Base-by-base conservation (phyloP, 2,329 filamentous ascomycete genomes). In the Ceratocystis colombiana region DNA sequence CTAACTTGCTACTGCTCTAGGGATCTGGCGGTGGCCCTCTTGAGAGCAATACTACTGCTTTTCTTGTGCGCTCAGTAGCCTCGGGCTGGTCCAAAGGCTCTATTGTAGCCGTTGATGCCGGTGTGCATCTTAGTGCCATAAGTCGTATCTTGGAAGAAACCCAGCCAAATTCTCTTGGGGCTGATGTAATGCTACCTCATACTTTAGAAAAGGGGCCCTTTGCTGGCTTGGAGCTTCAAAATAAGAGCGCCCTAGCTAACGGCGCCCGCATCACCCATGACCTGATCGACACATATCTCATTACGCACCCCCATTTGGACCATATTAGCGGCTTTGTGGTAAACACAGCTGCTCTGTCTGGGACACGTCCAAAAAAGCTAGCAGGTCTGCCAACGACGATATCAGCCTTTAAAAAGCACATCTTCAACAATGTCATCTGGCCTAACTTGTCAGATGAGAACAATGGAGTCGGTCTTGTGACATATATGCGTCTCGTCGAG, bases 341-440 rank as follows among this genome's bases (percentile, higher is more conserved):
- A 74, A 97, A 97, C 75, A 96, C 93, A 0, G 92, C 94, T 4
- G 87, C 89, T 2, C 84, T 95, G 22, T 87, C 90, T 37, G 89
- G 88, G 37, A 84, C 88, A 1, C 84, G 87, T 33, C 90, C 91
- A 0, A 99, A 97, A 76, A 85, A 88, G 28, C 79, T 99, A 15
- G 91, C 93, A 1, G 93, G 89, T 0, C 78, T 97, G 3, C 90
- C 92, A 0, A 87, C 85, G 33, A 96, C 93, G n/a, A 92, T 99
- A 64, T 82, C 90, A 59, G 92, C 93, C 0, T 87, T 99, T 75
- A 97, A 96, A 74, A 85, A 81, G 0, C 92, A 99, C 75, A 90
- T 99, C 68, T 99, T 99, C 79, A 99, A 99, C 76, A 95, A 96
- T 72, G 79, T 96, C 67, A 96, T 97, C 65, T 99, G 94, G 94